Conservation (phyloP, 371 early-diverging fungal species). For the Amoeboaphelidium protococcarum region DNA sequence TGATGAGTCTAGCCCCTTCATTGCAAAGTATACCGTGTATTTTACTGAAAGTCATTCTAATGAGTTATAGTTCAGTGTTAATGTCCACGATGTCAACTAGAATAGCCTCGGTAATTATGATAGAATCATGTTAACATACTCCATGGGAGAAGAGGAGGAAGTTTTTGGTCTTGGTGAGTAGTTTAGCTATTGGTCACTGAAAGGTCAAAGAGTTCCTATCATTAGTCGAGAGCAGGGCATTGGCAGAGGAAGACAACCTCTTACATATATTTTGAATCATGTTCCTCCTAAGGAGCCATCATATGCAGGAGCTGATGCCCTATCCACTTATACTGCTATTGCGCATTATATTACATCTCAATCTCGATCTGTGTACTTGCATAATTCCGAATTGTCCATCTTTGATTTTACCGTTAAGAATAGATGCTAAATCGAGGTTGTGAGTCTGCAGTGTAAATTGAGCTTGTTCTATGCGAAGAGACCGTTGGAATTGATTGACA, state of each 20-base stretch:
- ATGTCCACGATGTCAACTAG: too few relatives aligned
- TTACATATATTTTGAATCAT: slow-evolving; percentile 10
- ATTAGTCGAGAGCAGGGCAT: slow-evolving; percentile 15
- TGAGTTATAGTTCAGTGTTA: too few relatives aligned
- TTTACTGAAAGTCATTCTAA: neutral
- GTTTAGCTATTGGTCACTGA: slow-evolving; percentile 11
- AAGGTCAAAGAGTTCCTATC: slow-evolving; percentile 21
- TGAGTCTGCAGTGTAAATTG: slow-evolving; percentile 2
- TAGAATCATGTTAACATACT: neutral
- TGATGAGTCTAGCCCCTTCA: neutral
- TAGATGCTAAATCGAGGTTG: slow-evolving; percentile 14
- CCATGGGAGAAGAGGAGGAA: neutral
- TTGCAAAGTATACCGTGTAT: neutral
- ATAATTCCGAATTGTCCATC: slow-evolving; percentile 19
- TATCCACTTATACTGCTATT: slow-evolving; percentile 17
- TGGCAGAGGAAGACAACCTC: slow-evolving; percentile 12
- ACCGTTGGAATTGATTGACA: neutral
- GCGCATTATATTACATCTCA: slow-evolving; percentile 21
- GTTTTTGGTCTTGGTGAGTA: slow-evolving; percentile 19
- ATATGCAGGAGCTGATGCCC: slow-evolving; percentile 12
- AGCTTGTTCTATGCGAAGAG: neutral
- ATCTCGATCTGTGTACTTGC: slow-evolving; percentile 16
- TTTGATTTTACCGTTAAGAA: slow-evolving; percentile 19
- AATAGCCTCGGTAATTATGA: too few relatives aligned
- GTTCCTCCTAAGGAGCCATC: slow-evolving; percentile 6